phyloP scores from a whole-genome alignment of 352 stramenopile species.

The Blastocystis sp. region DNA sequence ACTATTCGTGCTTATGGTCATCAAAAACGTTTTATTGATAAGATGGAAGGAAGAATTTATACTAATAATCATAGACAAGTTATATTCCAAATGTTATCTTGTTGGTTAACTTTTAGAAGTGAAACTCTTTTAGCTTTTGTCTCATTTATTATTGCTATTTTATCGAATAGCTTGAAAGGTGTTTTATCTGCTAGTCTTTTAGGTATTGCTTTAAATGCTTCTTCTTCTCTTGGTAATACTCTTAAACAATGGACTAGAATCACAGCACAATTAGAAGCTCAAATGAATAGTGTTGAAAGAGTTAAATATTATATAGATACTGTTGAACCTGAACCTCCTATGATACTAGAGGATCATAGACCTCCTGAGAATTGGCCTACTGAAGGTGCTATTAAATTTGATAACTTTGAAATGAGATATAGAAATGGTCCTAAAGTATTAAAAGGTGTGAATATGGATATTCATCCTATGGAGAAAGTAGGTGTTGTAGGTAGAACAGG shows the following conservation, averaged over 20 bases:
- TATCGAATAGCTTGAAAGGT: conserved; percentile 48
- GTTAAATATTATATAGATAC: neutral
- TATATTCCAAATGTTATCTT: conserved; percentile 47
- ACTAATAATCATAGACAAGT: conserved; percentile 50
- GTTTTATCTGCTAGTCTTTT: conserved; percentile 46
- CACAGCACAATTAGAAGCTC: conserved; percentile 23
- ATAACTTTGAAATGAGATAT: conserved; percentile 53
- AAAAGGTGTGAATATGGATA: conserved; percentile 49
- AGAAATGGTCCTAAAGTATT: conserved; percentile 28
- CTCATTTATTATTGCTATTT: conserved; percentile 40
- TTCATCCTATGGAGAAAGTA: conserved; percentile 55
- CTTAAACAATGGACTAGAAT: conserved; percentile 11
- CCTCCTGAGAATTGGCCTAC: conserved; percentile 53
- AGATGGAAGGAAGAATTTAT: conserved; percentile 50
- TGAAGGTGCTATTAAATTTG: conserved; percentile 52
- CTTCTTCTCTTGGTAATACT: neutral
- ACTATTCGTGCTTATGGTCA: conserved; percentile 16
- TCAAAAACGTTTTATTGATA: conserved; percentile 45
- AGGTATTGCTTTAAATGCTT: neutral
- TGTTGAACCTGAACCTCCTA: conserved; percentile 43
- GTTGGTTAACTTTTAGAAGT: conserved; percentile 54
- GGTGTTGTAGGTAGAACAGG: conserved; percentile 69
- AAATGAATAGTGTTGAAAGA: neutral
- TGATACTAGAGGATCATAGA: conserved; percentile 35
- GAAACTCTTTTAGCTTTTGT: conserved; percentile 52